Base-by-base conservation (phyloP, 306 rosid genomes). In the Casuarina cunninghamiana region DNA sequence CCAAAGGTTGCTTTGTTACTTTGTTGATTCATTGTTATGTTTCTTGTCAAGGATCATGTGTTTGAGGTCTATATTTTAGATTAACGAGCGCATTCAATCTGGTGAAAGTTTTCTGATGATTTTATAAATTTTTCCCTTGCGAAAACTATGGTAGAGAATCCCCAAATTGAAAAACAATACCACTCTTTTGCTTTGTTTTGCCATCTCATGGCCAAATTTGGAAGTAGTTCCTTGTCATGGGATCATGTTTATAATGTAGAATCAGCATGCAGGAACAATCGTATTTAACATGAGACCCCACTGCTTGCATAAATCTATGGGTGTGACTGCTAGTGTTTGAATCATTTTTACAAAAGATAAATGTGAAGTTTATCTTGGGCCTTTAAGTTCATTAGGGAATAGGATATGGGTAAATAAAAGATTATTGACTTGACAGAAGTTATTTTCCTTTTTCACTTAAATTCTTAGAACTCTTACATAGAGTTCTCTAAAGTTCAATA, bases 1-100 rank as follows among this genome's bases (percentile, higher is more conserved):
- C 44, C 91, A 50, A 92, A 92, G 97, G 97, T 90, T 77, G 32
- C 44, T 45, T 77, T 69, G 15, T 54, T 50, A 73, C 75, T 49
- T 3, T 65, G 57, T 73, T 79, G 41, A 50, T 50, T 57, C 32
- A 26, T 15, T 41, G 15, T 71, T 73, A 73, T 45, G 5, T 32
- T 46, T 82, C 50, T 63, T 73, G 0, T 43, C 44, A 15, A 15
- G 46, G 66, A 32, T 65, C 44, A 6, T 60, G 41, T 35, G 2
- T 61, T 68, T 75, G 55, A 67, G 37, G 77, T 11, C 26, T 67
- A 46, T 66, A 54, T 74, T 61, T 74, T 57, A 44, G 32, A 74
- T 55, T 54, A 53, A 39, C 37, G 26, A 2, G 53, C 67, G 72
- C 55, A 53, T 32, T 53, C 4, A 38, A n/a, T 32, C 42, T 42